Percentiles rank a stretch among this genome's conserved stretches.
Conservation (phyloP, 2,329 filamentous ascomycete species). For the Venturia effusa region DNA sequence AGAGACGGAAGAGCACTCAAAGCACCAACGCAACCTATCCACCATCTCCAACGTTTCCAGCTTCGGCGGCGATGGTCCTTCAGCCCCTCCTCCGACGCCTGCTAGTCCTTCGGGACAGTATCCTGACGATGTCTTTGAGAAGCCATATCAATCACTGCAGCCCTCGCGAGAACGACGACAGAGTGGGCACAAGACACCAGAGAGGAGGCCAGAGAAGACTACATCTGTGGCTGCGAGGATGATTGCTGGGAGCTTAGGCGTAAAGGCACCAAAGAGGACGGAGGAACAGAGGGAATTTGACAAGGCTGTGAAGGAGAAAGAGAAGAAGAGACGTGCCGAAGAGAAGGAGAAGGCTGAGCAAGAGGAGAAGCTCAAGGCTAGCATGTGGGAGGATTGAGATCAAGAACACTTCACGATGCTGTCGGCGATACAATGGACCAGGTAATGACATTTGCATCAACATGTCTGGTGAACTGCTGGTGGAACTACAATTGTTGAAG, state of each 20-base stretch:
- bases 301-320: constrained; percentile 68
- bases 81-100: constrained; percentile 13
- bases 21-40: constrained; percentile 29
- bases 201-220: constrained; percentile 65
- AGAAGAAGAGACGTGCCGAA: constrained; percentile 63
- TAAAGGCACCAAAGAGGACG: constrained; percentile 68
- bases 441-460: background rate
- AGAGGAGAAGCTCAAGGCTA: constrained; percentile 58
- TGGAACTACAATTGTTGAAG: background rate
- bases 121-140: constrained; percentile 14
- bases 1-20: constrained; percentile 20
- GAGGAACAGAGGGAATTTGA: constrained; percentile 88
- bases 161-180: constrained; percentile 2
- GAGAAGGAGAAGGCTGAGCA: constrained; percentile 53
- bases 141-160: constrained; percentile 8
- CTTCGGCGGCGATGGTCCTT: constrained; percentile 23
- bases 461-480: background rate
- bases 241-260: constrained; percentile 80
- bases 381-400: constrained; percentile 69
- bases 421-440: background rate
- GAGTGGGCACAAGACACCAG: background rate
- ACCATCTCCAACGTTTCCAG: constrained; percentile 48
- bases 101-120: constrained; percentile 12
- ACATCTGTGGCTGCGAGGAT: constrained; percentile 81
- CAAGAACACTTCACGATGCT: background rate